Percentiles rank a stretch among this genome's conserved stretches.
Conservation (phyloP, 345 rosid species). For the Lepidium didymum region DNA sequence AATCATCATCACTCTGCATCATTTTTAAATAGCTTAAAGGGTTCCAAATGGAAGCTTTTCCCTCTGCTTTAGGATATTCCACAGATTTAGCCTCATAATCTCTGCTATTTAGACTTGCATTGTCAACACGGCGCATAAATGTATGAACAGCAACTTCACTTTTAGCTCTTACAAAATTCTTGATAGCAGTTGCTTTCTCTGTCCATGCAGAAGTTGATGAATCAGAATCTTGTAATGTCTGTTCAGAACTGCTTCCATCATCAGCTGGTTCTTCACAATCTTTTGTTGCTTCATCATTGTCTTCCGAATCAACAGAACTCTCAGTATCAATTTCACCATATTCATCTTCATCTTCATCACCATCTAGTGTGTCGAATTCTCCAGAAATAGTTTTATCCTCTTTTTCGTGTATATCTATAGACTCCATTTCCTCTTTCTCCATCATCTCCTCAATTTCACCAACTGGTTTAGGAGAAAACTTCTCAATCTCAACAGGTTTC, state of each 20-base stretch:
- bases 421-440: conserved; percentile 23
- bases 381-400: background rate
- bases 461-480: background rate
- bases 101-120: conserved; percentile 12
- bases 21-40: conserved; percentile 51
- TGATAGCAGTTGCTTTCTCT: conserved; percentile 58
- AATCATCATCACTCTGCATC: conserved; percentile 40
- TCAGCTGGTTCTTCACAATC: conserved; percentile 20
- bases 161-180: conserved; percentile 60
- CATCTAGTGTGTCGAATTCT: conserved; percentile 5
- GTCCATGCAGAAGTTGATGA: conserved; percentile 49
- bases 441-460: background rate
- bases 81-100: conserved; percentile 28
- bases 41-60: conserved; percentile 48
- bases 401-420: conserved; percentile 12
- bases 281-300: conserved; percentile 24
- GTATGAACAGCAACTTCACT: conserved; percentile 55
- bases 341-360: conserved; percentile 18
- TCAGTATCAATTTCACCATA: conserved; percentile 14
- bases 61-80: conserved; percentile 34
- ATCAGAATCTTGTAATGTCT: conserved; percentile 26
- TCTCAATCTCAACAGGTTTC: background rate
- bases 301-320: conserved; percentile 15
- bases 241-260: conserved; percentile 23
- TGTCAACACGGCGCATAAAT: conserved; percentile 40